phyloP scores from a whole-genome alignment of 306 rosid species.

The Cucurbita moschata region DNA sequence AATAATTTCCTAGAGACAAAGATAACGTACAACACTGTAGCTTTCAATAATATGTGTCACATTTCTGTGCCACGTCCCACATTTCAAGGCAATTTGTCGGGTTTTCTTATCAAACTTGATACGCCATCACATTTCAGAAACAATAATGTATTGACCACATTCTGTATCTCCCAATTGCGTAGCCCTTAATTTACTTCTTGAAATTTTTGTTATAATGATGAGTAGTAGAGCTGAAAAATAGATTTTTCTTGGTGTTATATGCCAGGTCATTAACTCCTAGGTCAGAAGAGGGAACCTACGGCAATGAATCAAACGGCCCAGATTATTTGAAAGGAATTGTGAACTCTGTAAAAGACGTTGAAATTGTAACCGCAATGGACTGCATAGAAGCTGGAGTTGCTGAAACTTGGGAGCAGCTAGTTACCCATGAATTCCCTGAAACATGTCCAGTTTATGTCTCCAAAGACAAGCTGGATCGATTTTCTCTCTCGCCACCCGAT shows the following conservation, averaged over 20 bases:
- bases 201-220: not conserved
- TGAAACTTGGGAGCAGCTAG: slow-evolving; percentile 71
- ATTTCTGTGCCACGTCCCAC: not conserved
- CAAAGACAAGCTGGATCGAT: slow-evolving; percentile 28
- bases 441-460: slow-evolving; percentile 23
- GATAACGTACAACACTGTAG: not conserved
- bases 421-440: slow-evolving; percentile 39
- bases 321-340: slow-evolving; percentile 6
- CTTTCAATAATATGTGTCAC: not conserved
- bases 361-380: slow-evolving; percentile 12
- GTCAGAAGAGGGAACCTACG: slow-evolving; percentile 22
- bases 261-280: slow-evolving; percentile 32
- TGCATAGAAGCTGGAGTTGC: slow-evolving; percentile 29
- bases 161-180: not conserved
- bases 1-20: not conserved
- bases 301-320: slow-evolving; percentile 20
- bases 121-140: not conserved
- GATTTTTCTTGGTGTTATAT: not conserved
- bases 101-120: not conserved
- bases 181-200: not conserved
- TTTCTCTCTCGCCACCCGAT: slow-evolving; percentile 21
- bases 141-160: not conserved
- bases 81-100: not conserved
- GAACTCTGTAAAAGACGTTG: not conserved
- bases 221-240: not conserved